These are phyloP conservation scores for Coelastrella sp. DNA, from an alignment of 139 green algal genomes.

Conservation along the genomic window DNA sequence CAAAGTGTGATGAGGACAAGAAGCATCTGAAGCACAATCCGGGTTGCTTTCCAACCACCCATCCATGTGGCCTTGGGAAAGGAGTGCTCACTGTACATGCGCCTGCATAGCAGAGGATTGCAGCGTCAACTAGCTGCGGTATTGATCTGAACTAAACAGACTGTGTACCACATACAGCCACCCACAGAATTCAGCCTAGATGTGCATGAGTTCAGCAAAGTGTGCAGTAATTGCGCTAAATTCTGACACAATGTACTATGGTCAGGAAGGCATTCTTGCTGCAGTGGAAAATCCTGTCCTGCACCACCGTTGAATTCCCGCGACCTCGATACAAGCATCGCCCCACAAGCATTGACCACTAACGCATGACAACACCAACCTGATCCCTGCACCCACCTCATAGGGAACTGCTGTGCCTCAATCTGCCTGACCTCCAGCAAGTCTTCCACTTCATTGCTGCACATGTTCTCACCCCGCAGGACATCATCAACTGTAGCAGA, in stretches of 20 bases:
- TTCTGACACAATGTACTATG: too few species aligned
- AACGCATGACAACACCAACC: neutral
- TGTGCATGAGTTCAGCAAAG: too few species aligned
- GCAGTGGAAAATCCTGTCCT: too few species aligned
- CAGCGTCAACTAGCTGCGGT: neutral
- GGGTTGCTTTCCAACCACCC: slow-evolving; percentile 37
- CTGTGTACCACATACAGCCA: neutral
- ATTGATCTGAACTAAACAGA: neutral
- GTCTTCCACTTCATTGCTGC: slow-evolving; percentile 28
- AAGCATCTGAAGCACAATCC: slow-evolving; percentile 6
- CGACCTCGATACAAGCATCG: neutral
- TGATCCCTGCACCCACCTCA: neutral
- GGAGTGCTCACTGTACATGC: slow-evolving; percentile 6
- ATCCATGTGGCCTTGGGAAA: slow-evolving; percentile 25
- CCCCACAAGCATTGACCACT: neutral
- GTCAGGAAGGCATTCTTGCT: too few species aligned
- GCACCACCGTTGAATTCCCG: neutral
- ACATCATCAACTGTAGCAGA: neutral
- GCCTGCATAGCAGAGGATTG: neutral
- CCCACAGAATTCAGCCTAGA: too few species aligned
- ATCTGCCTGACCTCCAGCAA: neutral
- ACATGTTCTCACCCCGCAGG: slow-evolving; percentile 31
- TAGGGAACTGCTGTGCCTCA: slow-evolving; percentile 23
- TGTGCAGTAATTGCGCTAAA: too few species aligned
- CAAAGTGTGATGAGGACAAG: neutral